Evolutionary conservation across 352 stramenopile genomes (phyloP), one percentile per base, ranked within the genome.

Genomic region (Pythium inflatum): DNA sequence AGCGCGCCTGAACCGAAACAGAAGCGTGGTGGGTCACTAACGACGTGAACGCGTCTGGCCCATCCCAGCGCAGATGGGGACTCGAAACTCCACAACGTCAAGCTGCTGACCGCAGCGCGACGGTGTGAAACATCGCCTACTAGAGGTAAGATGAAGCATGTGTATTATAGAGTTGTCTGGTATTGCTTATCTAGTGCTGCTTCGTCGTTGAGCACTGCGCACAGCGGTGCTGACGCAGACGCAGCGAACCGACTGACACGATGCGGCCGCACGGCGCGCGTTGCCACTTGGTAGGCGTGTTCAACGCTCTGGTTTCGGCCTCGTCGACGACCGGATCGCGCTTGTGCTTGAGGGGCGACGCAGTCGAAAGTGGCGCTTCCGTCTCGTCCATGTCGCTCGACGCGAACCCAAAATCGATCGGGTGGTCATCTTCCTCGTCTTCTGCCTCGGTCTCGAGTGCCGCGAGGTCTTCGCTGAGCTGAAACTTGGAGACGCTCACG

Each of bases 251-350:
- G 3, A 66, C 54, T 13, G 67, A 74, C 41, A 70, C 43, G 9
- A 74, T 48, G 27, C 67, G 67, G 12, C 67, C 67, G 25, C 67
- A 74, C 40, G 53, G 46, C 11, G 60, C 67, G 24, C 67, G 67
- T 33, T 66, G 67, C 67, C 67, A 74, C 60, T 74, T 74, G 67
- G 22, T 56, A 20, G 34, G 67, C 28, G 18, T 13, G 3, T 30
- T 46, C 31, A 4, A 28, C 11, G 22, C 6, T 8, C 31, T 30
- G 41, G 24, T 40, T 5, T 16, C 6, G 7, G 67, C 67, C 20
- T 70, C 60, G 18, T 70, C 54, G 38, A 74, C 54, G 13, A 74
- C 60, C 4, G 60, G 67, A 56, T 74, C 67, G 12, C 48, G 67
- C 40, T 65, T 63, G 34, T 59, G 66, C 63, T 70, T 70, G 22